Evolutionary conservation across 345 rosid genomes (phyloP), one percentile per base, ranked within the genome.

Genomic region (Kandelia obovata): DNA sequence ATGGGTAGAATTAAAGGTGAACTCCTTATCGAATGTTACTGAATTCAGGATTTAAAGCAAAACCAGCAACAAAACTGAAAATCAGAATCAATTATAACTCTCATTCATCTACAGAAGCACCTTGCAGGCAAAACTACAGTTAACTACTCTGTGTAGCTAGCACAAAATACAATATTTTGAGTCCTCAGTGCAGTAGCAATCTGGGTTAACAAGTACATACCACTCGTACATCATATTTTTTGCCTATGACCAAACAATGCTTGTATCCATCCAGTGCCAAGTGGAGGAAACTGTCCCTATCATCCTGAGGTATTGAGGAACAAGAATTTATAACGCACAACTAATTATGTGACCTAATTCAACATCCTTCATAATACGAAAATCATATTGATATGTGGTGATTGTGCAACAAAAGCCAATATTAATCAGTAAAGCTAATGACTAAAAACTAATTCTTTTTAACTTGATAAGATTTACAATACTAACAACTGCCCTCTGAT

Each of bases 151-250:
- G 49, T 43, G 49, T 43, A 43, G 47, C 47, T 39, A 11, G 47
- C 5, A 6, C 47, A 39, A 39, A 43, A 13, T 43, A 43, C 49
- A 13, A 13, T 13, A 43, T 43, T 15, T 15, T 43, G 49, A 1
- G 8, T 13, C 19, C 15, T 43, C 49, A 43, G 17, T 13, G 17
- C 49, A 43, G 46, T 10, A 39, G 49, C 16, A 43, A 3, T 43
- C 17, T 15, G 49, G 49, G 17, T 43, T 3, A 11, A 11, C 5
- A 75, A 71, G 63, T 68, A 58, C 92, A 20, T 88, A 93, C 98
- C 98, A 86, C 97, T 82, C 92, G 86, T 56, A 91, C 92, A 61
- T 93, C 98, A 83, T 93, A 91, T 75, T 91, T 91, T 82, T 91
- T 92, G 55, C 91, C 96, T 72, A 88, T 83, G 56, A 91, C 91